Base-by-base conservation (phyloP, 257 asterid species). In the Rehmannia glutinosa region DNA sequence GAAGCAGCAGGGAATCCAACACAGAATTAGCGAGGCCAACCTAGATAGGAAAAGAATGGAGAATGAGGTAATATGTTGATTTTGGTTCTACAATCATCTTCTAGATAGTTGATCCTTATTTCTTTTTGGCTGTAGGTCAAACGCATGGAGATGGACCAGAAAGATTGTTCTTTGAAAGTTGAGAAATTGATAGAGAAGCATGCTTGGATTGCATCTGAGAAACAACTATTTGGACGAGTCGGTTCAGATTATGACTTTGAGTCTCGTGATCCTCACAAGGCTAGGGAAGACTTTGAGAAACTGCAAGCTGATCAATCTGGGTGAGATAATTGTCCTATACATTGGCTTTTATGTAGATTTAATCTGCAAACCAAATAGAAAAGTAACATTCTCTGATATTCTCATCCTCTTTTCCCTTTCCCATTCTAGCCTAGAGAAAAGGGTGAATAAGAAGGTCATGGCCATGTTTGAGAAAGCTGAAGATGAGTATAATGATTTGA, bases 391-490 rank as follows among this genome's bases (percentile, higher is more conserved):
- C 55, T 54, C 73, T 71, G 50, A 73, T 62, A 27, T 70, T 66
- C 64, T 51, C 41, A 28, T 71, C 23, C 49, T 68, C 57, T 15
- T 28, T 51, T 47, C 60, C 50, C 54, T 72, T 71, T 76, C 33
- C 56, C 64, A 32, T 72, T 72, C 73, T 74, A 91, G 99, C 64
- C 95, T 94, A 54, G 99, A 94, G 91, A 94, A 94, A 83, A 87
- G 99, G 75, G 97, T 94, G 68, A 91, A 94, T 72, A 94, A 94
- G 84, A 94, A 94, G 73, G 99, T 94, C 71, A 88, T 87, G 91
- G 83, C 97, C 27, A 94, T 94, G 99, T 94, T 94, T 77, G 99
- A 94, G 83, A 94, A 91, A 75, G 99, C 99, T 69, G 97, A 94
- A 81, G 99, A 94, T 62, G 99, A 91, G 80, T 91, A 88, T 78